Conservation (phyloP, 2,329 filamentous ascomycete species). For the Alternaria tenuissima region DNA sequence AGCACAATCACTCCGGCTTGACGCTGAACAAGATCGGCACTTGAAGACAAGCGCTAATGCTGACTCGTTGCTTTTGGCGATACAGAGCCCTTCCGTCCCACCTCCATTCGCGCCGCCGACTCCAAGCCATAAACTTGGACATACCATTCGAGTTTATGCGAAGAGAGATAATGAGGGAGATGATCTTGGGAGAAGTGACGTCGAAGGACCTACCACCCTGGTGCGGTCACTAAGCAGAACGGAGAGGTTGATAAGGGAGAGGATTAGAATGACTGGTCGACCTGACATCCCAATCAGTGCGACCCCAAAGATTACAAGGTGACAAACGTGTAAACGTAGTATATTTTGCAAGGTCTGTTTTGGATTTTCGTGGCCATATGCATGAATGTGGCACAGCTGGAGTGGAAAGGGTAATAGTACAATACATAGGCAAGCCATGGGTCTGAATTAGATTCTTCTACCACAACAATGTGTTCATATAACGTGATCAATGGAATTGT, state of each 20-base stretch:
- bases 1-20: not conserved
- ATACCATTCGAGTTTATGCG: not conserved
- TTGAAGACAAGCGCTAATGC: not conserved
- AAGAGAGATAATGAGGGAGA: not conserved
- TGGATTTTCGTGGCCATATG: not conserved
- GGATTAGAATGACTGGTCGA: not conserved
- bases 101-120: not conserved
- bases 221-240: not conserved
- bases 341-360: not conserved
- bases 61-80: not conserved
- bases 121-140: not conserved
- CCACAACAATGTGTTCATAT: not conserved
- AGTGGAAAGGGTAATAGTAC: not conserved
- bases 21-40: not conserved
- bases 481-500: not conserved
- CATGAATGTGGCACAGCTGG: not conserved
- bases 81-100: not conserved
- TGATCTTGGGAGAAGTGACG: not conserved
- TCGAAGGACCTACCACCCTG: not conserved
- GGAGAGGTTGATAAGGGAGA: conserved; percentile 1
- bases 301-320: not conserved
- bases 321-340: not conserved
- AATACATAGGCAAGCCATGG: not conserved
- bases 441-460: not conserved
- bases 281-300: conserved; percentile 1